phyloP scores from a whole-genome alignment of 805 yeast genomes.

The Priceomyces carsonii region DNA sequence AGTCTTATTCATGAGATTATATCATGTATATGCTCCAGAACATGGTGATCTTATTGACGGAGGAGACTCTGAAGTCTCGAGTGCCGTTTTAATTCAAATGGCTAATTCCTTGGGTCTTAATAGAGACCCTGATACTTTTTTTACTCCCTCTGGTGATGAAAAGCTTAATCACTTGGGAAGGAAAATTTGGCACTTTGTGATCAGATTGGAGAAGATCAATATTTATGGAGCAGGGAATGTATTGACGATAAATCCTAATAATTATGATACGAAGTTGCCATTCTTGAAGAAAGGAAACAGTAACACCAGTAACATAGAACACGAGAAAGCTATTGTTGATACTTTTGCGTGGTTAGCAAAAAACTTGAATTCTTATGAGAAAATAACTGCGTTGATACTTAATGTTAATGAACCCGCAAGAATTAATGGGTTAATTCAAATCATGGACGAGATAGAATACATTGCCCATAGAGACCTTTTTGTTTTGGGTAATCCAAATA shows the following conservation, averaged over 20 bases:
- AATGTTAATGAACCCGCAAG: constrained; percentile 16
- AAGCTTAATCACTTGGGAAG: constrained; percentile 18
- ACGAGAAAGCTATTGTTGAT: constrained; percentile 3
- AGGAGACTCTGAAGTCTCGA: constrained; percentile 52
- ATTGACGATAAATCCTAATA: constrained; percentile 19
- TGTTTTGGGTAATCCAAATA: too few species aligned
- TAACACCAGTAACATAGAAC: background rate
- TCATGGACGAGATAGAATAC: background rate
- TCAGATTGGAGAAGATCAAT: background rate
- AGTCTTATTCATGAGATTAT: constrained; percentile 48
- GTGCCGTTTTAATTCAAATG: constrained; percentile 58
- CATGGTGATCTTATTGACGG: constrained; percentile 56
- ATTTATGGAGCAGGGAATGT: background rate
- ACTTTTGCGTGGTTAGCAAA: constrained; percentile 10
- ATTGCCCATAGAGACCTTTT: background rate
- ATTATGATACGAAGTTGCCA: constrained; percentile 10
- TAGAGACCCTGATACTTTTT: constrained; percentile 55
- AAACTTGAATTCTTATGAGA: constrained; percentile 14
- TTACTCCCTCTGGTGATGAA: constrained; percentile 17
- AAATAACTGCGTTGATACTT: constrained; percentile 13
- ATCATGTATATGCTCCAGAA: constrained; percentile 44
- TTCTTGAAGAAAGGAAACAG: background rate
- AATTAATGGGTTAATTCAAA: constrained; percentile 9
- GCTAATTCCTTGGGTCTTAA: constrained; percentile 62
- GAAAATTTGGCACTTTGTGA: constrained; percentile 20